Percentiles rank a stretch among this genome's conserved stretches.
phyloP scores from a whole-genome alignment of 768 basidiomycete genomes.

The Podaxis sp. region DNA sequence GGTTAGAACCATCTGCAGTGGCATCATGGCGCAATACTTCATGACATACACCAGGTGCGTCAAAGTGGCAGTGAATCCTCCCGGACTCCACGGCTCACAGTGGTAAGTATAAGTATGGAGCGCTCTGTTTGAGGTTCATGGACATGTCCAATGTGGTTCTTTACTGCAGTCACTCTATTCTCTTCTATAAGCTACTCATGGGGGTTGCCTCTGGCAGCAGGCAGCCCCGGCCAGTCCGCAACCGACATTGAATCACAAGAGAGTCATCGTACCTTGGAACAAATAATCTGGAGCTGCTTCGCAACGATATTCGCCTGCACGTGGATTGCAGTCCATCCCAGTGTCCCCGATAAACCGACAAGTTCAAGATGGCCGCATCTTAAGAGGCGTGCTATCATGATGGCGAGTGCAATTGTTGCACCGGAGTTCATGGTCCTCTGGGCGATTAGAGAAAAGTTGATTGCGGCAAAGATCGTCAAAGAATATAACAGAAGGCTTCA shows the following conservation, averaged over 20 bases:
- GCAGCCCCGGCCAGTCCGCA: too few relatives aligned
- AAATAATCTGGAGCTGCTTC: conserved; percentile 21
- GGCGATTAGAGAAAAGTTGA: conserved; percentile 16
- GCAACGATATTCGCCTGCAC: conserved; percentile 20
- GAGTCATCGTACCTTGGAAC: not conserved
- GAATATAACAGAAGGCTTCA: not conserved
- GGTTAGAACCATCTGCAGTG: too few relatives aligned
- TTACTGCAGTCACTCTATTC: too few relatives aligned
- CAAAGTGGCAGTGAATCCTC: too few relatives aligned
- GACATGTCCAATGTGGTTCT: too few relatives aligned
- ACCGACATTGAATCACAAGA: not conserved
- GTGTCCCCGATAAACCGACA: conserved; percentile 11
- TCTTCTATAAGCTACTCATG: too few relatives aligned
- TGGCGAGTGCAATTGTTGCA: conserved; percentile 16
- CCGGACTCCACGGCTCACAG: too few relatives aligned
- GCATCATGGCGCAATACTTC: too few relatives aligned
- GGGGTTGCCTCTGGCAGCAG: too few relatives aligned
- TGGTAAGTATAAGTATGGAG: too few relatives aligned
- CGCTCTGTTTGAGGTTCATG: too few relatives aligned
- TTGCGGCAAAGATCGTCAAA: conserved; percentile 6
- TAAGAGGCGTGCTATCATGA: conserved; percentile 9
- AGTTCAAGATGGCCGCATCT: conserved; percentile 12
- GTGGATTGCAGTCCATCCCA: conserved; percentile 22
- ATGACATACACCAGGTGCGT: too few relatives aligned
- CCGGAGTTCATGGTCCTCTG: conserved; percentile 19